Conservation (phyloP, 495 filamentous ascomycete genomes). For the Xylaria scruposa region DNA sequence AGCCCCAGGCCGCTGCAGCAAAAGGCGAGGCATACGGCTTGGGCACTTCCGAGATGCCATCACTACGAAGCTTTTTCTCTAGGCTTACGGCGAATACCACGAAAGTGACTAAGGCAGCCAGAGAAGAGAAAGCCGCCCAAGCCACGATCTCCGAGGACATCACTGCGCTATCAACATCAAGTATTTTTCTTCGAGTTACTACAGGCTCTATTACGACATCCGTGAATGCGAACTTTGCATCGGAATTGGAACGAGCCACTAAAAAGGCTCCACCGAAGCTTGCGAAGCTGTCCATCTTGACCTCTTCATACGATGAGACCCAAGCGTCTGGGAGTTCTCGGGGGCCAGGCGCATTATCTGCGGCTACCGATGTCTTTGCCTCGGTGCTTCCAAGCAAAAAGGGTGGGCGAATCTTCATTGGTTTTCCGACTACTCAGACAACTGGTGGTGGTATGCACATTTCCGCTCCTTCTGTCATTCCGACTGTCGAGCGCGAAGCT, state of each 20-base stretch:
- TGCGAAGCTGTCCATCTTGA: conserved; percentile 84
- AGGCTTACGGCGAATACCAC: conserved; percentile 61
- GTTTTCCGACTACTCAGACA: conserved; percentile 96
- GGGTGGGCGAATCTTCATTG: conserved; percentile 91
- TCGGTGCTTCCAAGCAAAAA: conserved; percentile 88
- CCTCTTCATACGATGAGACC: conserved; percentile 86
- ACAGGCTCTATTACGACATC: conserved; percentile 80
- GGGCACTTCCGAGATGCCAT: conserved; percentile 52
- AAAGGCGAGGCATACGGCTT: conserved; percentile 48
- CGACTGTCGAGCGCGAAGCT: conserved; percentile 96
- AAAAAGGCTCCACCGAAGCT: conserved; percentile 93
- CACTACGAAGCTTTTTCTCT: conserved; percentile 82
- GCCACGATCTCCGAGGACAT: conserved; percentile 70
- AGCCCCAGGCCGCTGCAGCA: conserved; percentile 55
- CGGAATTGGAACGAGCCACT: conserved; percentile 93
- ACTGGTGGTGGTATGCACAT: conserved; percentile 93
- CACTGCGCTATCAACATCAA: conserved; percentile 66
- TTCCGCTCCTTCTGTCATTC: conserved; percentile 97
- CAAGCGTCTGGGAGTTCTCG: conserved; percentile 62
- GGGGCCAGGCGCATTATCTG: conserved; percentile 51
- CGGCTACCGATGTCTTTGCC: conserved; percentile 77
- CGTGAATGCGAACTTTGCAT: conserved; percentile 68
- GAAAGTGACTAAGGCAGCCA: conserved; percentile 53
- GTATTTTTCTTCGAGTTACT: conserved; percentile 86
- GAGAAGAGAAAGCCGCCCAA: conserved; percentile 61